A percentile compares a stretch with the other conserved stretches of the same genome.
These are phyloP conservation scores for Raphanus sativus DNA, from an alignment of 345 rosid species.

Conservation along the genomic window DNA sequence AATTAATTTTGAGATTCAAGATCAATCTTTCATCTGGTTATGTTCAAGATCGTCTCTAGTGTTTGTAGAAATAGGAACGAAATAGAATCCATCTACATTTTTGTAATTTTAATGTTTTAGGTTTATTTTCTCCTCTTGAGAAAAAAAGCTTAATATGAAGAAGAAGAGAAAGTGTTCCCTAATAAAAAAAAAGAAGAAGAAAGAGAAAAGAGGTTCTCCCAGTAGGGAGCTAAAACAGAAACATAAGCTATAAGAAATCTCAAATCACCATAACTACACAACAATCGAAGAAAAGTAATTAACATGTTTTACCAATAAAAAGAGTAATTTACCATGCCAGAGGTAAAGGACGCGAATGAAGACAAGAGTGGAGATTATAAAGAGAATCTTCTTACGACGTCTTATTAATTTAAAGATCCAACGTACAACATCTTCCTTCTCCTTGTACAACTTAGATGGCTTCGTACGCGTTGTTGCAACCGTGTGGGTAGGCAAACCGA, in stretches of 20 bases:
- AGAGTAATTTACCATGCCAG: conserved; percentile 50
- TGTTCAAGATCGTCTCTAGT: not conserved
- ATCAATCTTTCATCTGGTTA: not conserved
- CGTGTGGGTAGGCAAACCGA: conserved; percentile 43
- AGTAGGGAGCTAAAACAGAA: not conserved
- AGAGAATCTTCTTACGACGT: conserved; percentile 67
- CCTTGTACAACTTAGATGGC: conserved; percentile 65
- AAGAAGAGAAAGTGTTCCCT: not conserved
- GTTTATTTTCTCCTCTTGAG: not conserved
- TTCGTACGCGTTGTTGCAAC: conserved; percentile 40
- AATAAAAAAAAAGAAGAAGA: too few species aligned
- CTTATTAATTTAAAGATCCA: conserved; percentile 81
- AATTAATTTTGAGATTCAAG: not conserved
- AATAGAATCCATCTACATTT: not conserved
- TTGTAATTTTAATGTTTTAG: not conserved
- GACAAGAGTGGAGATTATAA: conserved; percentile 62
- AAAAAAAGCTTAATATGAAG: not conserved
- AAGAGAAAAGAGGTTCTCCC: not conserved
- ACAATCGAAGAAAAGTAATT: not conserved
- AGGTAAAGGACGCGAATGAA: conserved; percentile 66
- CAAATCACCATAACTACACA: not conserved
- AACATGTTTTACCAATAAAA: conserved; percentile 42
- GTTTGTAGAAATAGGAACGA: not conserved
- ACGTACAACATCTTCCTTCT: conserved; percentile 55
- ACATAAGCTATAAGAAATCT: not conserved